These are phyloP conservation scores for Daldinia decipiens DNA, from an alignment of 495 filamentous ascomycete genomes.

Conservation along the genomic window DNA sequence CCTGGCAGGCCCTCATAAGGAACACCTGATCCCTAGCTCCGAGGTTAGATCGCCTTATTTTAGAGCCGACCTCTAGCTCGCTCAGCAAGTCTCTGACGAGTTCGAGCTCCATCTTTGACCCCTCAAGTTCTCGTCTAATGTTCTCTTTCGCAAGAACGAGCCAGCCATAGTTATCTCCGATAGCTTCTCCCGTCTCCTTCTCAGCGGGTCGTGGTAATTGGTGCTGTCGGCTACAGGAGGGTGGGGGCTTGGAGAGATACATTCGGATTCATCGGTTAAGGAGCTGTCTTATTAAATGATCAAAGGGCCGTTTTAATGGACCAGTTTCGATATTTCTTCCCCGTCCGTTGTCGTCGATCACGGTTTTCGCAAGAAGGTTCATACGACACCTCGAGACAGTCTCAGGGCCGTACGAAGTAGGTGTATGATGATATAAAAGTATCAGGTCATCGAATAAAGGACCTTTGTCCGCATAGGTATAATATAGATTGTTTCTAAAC, in stretches of 20 bases:
- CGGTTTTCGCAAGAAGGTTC: background rate
- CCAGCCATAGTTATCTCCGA: conserved; percentile 20
- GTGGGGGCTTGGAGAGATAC: background rate
- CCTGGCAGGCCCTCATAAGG: conserved; percentile 40
- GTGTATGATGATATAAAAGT: too few species aligned
- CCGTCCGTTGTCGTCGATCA: background rate
- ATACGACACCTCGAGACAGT: too few species aligned
- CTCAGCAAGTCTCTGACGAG: conserved; percentile 38
- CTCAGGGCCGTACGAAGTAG: too few species aligned
- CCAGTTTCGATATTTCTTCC: background rate
- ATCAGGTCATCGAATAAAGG: too few species aligned
- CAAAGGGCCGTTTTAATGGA: background rate
- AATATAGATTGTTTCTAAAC: conserved; percentile 3
- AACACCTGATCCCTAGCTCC: conserved; percentile 20
- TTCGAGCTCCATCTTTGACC: conserved; percentile 38
- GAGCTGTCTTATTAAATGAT: background rate
- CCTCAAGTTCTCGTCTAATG: conserved; percentile 34
- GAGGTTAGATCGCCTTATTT: background rate
- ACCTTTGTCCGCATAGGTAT: too few species aligned
- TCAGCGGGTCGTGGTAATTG: background rate
- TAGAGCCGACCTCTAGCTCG: conserved; percentile 15
- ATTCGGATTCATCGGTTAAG: background rate
- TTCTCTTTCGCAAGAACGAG: conserved; percentile 20
- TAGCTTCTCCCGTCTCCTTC: background rate
- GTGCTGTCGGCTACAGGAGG: background rate